A percentile compares a stretch with the other conserved stretches of the same genome.
phyloP scores from a whole-genome alignment of 2,329 filamentous ascomycete species.

The Trichophyton rubrum region DNA sequence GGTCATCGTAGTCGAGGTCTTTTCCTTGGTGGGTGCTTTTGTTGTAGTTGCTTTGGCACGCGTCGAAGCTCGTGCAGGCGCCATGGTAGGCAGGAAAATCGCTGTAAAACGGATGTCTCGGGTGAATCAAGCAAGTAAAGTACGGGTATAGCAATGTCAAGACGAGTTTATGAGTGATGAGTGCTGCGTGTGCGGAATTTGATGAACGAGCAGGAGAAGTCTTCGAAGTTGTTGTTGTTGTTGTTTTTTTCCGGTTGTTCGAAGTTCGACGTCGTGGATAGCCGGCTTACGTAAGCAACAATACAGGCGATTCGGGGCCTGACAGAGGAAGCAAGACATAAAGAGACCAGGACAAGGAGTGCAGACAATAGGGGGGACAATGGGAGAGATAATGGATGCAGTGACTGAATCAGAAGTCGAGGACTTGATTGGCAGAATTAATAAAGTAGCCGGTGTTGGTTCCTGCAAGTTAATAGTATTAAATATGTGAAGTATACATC shows the following conservation, averaged over 20 bases:
- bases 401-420: neutral
- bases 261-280: neutral
- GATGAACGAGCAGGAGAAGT: neutral
- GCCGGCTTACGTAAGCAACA: neutral
- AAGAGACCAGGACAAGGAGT: neutral
- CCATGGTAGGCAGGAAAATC: neutral
- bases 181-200: neutral
- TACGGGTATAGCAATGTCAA: neutral
- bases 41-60: neutral
- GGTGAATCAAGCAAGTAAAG: neutral
- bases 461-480: too few relatives aligned
- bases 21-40: slow-evolving; percentile 4
- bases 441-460: too few relatives aligned
- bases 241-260: neutral
- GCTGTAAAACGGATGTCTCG: neutral
- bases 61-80: neutral
- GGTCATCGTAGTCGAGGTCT: neutral
- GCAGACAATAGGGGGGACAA: neutral
- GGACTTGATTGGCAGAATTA: too few relatives aligned
- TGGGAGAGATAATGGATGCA: too few relatives aligned
- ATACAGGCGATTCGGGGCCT: neutral
- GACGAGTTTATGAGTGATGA: neutral
- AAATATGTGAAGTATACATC: too few relatives aligned
- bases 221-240: neutral
- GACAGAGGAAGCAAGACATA: neutral